phyloP scores from a whole-genome alignment of 2,329 filamentous ascomycete species.

The Orbilia ellipsospora region DNA sequence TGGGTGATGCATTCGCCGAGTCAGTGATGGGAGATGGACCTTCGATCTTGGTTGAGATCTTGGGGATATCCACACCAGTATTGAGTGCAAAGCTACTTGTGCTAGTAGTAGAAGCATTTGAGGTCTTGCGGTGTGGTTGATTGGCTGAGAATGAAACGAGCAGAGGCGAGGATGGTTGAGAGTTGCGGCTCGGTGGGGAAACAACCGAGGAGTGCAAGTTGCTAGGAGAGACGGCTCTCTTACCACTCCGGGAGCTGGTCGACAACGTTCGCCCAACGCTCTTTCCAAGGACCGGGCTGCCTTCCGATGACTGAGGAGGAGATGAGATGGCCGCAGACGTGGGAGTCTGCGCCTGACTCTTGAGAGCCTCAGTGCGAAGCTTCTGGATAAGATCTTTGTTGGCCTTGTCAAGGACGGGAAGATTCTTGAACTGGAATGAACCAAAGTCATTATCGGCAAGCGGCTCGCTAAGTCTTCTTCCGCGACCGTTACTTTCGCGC shows the following conservation, averaged over 20 bases:
- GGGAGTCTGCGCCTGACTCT: slow-evolving; percentile 72
- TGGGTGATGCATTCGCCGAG: slow-evolving; percentile 68
- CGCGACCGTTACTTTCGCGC: slow-evolving; percentile 78
- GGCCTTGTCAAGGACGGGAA: slow-evolving; percentile 94
- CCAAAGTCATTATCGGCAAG: slow-evolving; percentile 92
- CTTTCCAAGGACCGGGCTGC: slow-evolving; percentile 81
- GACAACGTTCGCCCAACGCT: slow-evolving; percentile 74
- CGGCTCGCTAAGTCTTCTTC: slow-evolving; percentile 88
- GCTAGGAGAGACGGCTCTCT: slow-evolving; percentile 87
- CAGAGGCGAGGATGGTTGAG: slow-evolving; percentile 86
- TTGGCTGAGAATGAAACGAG: slow-evolving; percentile 93
- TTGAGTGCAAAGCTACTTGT: slow-evolving; percentile 67
- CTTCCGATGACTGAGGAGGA: slow-evolving; percentile 68
- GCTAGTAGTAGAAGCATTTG: slow-evolving; percentile 66
- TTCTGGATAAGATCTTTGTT: slow-evolving; percentile 99
- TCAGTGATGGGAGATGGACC: slow-evolving; percentile 49
- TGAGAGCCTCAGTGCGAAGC: slow-evolving; percentile 88
- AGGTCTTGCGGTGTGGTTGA: slow-evolving; percentile 85
- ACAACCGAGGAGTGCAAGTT: slow-evolving; percentile 75
- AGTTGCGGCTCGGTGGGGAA: slow-evolving; percentile 86
- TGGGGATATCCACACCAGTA: slow-evolving; percentile 68
- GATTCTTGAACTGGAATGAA: slow-evolving; percentile 94
- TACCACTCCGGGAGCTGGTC: slow-evolving; percentile 80
- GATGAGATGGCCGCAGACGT: slow-evolving; percentile 62
- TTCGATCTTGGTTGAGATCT: slow-evolving; percentile 67